Base-by-base conservation (phyloP, 2,329 filamentous ascomycete species). In the Knufia fluminis region DNA sequence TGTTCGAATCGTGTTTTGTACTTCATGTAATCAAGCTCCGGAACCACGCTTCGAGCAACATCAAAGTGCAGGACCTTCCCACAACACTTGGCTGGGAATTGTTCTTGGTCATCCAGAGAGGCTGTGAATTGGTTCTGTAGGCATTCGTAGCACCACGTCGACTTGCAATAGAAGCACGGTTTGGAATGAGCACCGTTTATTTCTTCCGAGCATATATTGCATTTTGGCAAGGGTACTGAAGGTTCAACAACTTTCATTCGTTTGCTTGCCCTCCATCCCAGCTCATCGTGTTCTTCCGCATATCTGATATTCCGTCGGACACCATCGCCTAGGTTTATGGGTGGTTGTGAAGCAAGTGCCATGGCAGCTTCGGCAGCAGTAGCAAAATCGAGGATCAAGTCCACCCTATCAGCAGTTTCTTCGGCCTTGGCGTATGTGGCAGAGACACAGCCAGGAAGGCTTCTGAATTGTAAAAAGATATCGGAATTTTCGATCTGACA, bases 1-100 rank as follows among this genome's bases (percentile, higher is more conserved):
- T 76, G 72, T 40, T 76, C 72, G 46, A 71, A 69, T 51, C 70
- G 74, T 8, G 56, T 54, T 41, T 67, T 65, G 57, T 68, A 77
- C 2, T 56, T 53, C 10, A 59, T 56, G 1, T 63, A 57, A 46
- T 73, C 66, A 3, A 63, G 61, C 3, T 57, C 12, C 0, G 63
- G 62, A 23, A 75, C 58, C 40, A 64, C 57, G 1, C 61, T 59
- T 3, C 61, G 58, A 3, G 65, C 65, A 23, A 67, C 56, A 20
- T 69, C 66, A n/a, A 72, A 58, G 40, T 70, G 70, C 8, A 76
- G 63, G 6, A 67, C 59, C 3, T 42, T 56, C 52, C 71, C 73
- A 58, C 74, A 77, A 22, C 64, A 58, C 23, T 23, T 48, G 26
- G 51, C 54, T 2, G 56, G 56, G 43, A 58, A 54, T 12, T 33